Evolutionary conservation across 2,329 filamentous ascomycete species (phyloP).

Genomic region (Epicoccum sorghinum): DNA sequence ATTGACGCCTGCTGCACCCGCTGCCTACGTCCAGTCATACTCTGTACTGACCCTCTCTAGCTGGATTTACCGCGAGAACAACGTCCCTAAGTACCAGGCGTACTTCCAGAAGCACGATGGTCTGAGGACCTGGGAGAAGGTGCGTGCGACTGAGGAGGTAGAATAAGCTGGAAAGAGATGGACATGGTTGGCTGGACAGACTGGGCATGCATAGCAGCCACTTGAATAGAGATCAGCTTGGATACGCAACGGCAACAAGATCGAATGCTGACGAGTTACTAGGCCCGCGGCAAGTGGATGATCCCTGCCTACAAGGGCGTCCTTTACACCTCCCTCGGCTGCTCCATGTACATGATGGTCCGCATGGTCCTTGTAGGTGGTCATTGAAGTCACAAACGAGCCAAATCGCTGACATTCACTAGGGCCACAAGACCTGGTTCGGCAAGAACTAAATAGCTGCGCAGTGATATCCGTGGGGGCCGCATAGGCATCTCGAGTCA

Average conservation of each 20-base stretch:
- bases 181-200: constrained; percentile 4
- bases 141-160: constrained; percentile 54
- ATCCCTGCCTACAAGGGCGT: constrained; percentile 72
- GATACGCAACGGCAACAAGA: background rate
- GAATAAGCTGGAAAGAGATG: constrained; percentile 19
- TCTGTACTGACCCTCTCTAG: constrained; percentile 41
- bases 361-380: constrained; percentile 66
- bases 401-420: background rate
- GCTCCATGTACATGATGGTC: constrained; percentile 75
- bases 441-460: constrained; percentile 42
- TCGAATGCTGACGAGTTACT: constrained; percentile 30
- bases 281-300: constrained; percentile 68
- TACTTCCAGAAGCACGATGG: constrained; percentile 76
- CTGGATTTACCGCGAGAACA: constrained; percentile 73
- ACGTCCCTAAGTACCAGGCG: constrained; percentile 75
- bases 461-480: constrained; percentile 25
- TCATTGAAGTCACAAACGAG: no score
- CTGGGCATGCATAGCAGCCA: background rate
- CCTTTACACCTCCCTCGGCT: constrained; percentile 66
- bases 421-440: constrained; percentile 79
- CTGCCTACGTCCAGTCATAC: constrained; percentile 18
- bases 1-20: constrained; percentile 16
- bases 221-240: background rate
- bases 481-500: constrained; percentile 8
- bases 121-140: constrained; percentile 77